phyloP scores from a whole-genome alignment of 805 yeast genomes.

The Lipomyces orientalis region DNA sequence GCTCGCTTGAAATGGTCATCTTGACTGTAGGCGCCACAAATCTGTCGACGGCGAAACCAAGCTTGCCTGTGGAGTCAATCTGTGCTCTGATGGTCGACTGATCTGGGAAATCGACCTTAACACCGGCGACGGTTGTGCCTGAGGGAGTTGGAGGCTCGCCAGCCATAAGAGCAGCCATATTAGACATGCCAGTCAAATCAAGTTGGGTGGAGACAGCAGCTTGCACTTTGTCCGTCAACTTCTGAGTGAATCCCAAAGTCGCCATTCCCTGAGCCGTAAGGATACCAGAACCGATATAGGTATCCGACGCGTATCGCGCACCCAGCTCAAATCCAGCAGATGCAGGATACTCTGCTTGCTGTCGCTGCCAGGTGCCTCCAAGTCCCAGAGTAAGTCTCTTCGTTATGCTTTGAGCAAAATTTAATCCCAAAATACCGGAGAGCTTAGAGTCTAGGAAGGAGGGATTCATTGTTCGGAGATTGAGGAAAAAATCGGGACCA shows the following conservation, averaged over 20 bases:
- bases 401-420: conserved; percentile 86
- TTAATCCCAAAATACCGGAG: conserved; percentile 91
- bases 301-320: conserved; percentile 84
- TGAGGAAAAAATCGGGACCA: conserved; percentile 85
- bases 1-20: conserved; percentile 85
- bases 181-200: conserved; percentile 47
- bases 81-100: conserved; percentile 89
- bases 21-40: conserved; percentile 91
- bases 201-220: conserved; percentile 90
- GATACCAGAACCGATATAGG: conserved; percentile 95
- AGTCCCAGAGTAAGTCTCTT: conserved; percentile 85
- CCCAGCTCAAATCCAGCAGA: conserved; percentile 90
- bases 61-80: conserved; percentile 88
- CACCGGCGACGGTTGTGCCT: conserved; percentile 91
- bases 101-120: conserved; percentile 97
- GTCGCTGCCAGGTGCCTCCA: conserved; percentile 81
- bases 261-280: conserved; percentile 87
- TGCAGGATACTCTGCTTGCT: conserved; percentile 71
- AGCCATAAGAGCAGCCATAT: conserved; percentile 58
- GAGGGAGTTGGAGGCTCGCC: conserved; percentile 77
- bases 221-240: conserved; percentile 89
- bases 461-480: conserved; percentile 91
- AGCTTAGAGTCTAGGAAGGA: conserved; percentile 73
- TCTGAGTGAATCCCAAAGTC: conserved; percentile 91
- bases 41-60: conserved; percentile 88